phyloP scores from a whole-genome alignment of 2,329 filamentous ascomycete genomes.

The Amylocarpus encephaloides region DNA sequence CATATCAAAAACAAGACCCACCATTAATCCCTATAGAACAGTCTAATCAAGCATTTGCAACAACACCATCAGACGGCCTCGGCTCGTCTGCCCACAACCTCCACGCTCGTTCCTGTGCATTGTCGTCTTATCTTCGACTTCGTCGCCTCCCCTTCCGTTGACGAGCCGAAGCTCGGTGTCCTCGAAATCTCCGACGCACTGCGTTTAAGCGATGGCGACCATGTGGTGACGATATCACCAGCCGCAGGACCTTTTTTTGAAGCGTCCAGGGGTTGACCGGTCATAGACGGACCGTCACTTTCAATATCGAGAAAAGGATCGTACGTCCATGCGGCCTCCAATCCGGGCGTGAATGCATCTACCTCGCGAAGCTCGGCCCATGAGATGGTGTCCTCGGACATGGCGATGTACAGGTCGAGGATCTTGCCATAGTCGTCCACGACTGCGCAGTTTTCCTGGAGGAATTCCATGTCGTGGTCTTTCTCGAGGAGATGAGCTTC shows the following conservation, averaged over 20 bases:
- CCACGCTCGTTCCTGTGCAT: slow-evolving; percentile 20
- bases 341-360: slow-evolving; percentile 43
- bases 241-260: slow-evolving; percentile 34
- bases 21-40: slow-evolving; percentile 11
- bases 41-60: slow-evolving; percentile 7
- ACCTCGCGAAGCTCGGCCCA: slow-evolving; percentile 44
- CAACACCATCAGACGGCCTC: slow-evolving; percentile 24
- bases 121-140: slow-evolving; percentile 26
- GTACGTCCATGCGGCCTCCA: slow-evolving; percentile 49
- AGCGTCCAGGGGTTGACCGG: neutral
- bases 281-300: neutral
- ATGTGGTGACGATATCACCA: slow-evolving; percentile 37
- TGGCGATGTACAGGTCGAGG: slow-evolving; percentile 54
- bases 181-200: slow-evolving; percentile 47
- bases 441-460: slow-evolving; percentile 49
- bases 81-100: slow-evolving; percentile 23
- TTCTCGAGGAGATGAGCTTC: slow-evolving; percentile 38
- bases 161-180: slow-evolving; percentile 39
- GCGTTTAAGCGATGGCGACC: slow-evolving; percentile 39
- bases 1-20: neutral
- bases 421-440: slow-evolving; percentile 48
- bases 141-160: slow-evolving; percentile 28
- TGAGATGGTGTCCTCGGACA: slow-evolving; percentile 47
- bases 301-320: slow-evolving; percentile 45
- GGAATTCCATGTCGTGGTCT: slow-evolving; percentile 45